Percentiles rank a stretch among this genome's conserved stretches.
Evolutionary conservation across 2,329 filamentous ascomycete genomes (phyloP).

Genomic region (Aspergillus amoenus): DNA sequence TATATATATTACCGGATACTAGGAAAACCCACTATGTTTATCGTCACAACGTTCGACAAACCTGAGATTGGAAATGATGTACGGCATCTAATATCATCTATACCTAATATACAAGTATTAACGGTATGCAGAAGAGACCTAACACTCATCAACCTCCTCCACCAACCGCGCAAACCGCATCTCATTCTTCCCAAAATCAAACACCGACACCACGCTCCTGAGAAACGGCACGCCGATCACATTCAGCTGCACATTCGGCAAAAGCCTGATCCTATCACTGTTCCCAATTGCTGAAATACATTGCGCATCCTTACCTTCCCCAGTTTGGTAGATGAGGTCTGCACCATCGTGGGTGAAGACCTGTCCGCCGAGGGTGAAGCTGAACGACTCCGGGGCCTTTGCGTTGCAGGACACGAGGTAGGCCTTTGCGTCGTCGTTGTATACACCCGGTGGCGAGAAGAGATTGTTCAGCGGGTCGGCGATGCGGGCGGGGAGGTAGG

Average conservation of each 20-base stretch:
- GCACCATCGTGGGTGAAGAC: conserved; percentile 31
- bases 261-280: conserved; percentile 27
- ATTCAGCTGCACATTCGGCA: conserved; percentile 29
- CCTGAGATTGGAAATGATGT: too few species aligned
- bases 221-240: conserved; percentile 51
- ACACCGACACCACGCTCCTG: conserved; percentile 53
- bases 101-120: too few species aligned
- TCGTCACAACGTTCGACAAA: too few species aligned
- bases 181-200: conserved; percentile 49
- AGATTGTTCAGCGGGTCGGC: conserved; percentile 41
- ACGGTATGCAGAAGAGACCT: too few species aligned
- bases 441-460: conserved; percentile 45
- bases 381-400: conserved; percentile 39
- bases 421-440: conserved; percentile 24
- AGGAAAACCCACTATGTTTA: too few species aligned
- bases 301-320: not conserved
- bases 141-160: not conserved
- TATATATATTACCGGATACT: too few species aligned
- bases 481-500: conserved; percentile 41
- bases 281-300: conserved; percentile 28
- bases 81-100: too few species aligned
- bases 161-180: conserved; percentile 45
- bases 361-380: conserved; percentile 40
- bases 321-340: conserved; percentile 32
- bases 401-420: conserved; percentile 47